phyloP scores from a whole-genome alignment of 2,329 filamentous ascomycete genomes.

The Calonectria hongkongensis region DNA sequence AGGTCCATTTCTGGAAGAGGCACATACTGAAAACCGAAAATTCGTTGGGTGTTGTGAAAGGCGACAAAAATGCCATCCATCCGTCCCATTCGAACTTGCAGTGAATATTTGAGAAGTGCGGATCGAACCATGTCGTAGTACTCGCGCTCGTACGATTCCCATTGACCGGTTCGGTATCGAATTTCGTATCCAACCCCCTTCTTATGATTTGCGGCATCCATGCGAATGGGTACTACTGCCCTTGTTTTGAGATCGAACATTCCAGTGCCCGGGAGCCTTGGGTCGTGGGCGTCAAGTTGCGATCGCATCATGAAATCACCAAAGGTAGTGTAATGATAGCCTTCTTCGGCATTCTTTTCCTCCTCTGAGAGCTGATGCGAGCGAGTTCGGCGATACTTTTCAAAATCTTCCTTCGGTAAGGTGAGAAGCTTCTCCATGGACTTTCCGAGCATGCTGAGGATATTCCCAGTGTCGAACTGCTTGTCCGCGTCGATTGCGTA shows the following conservation, averaged over 20 bases:
- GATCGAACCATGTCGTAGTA: conserved; percentile 97
- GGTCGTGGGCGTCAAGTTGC: conserved; percentile 93
- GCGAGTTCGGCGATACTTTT: conserved; percentile 84
- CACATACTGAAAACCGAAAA: conserved; percentile 98
- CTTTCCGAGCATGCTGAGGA: conserved; percentile 93
- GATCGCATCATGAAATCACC: conserved; percentile 96
- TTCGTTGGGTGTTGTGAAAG: conserved; percentile 94
- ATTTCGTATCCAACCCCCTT: conserved; percentile 92
- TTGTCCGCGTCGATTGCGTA: conserved; percentile 99
- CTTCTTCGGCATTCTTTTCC: conserved; percentile 82
- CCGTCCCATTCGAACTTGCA: conserved; percentile 96
- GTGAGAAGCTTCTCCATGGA: conserved; percentile 98
- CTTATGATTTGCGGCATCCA: conserved; percentile 84
- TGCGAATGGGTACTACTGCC: conserved; percentile 92
- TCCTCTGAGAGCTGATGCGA: conserved; percentile 82
- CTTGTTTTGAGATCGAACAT: conserved; percentile 98
- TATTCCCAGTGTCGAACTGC: conserved; percentile 87
- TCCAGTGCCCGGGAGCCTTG: conserved; percentile 89
- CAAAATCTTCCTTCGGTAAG: conserved; percentile 86
- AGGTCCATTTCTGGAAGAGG: conserved; percentile 90
- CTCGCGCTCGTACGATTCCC: conserved; percentile 94
- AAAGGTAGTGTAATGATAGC: conserved; percentile 90
- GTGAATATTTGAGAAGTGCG: conserved; percentile 95
- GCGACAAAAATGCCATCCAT: conserved; percentile 99
- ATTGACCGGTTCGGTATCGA: conserved; percentile 82